phyloP scores from a whole-genome alignment of 805 yeast genomes.

The Debaryomyces hansenii region DNA sequence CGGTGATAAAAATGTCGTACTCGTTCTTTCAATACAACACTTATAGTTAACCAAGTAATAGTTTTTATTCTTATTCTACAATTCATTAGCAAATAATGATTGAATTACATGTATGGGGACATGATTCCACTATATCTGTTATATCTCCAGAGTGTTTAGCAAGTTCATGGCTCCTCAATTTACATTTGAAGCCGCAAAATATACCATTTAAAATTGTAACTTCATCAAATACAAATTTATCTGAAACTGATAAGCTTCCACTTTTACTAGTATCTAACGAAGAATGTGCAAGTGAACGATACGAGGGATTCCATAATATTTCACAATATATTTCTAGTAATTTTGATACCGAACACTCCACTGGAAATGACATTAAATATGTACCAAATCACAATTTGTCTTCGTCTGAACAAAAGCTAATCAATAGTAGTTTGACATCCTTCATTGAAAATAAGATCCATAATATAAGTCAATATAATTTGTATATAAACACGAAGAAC shows the following conservation, averaged over 20 bases:
- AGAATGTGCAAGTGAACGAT: conserved; percentile 3
- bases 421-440: conserved; percentile 46
- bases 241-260: conserved; percentile 54
- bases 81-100: conserved; percentile 10
- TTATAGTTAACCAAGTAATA: too few relatives aligned
- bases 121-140: conserved; percentile 33
- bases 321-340: background rate
- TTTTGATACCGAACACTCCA: background rate
- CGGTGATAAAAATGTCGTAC: background rate
- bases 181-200: conserved; percentile 14
- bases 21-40: too few relatives aligned
- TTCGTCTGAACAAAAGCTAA: conserved; percentile 30
- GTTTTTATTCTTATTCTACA: background rate
- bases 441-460: conserved; percentile 42
- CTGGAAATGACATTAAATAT: conserved; percentile 12
- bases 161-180: conserved; percentile 38
- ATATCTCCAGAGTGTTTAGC: conserved; percentile 57
- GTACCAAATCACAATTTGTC: conserved; percentile 48
- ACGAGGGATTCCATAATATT: conserved; percentile 20
- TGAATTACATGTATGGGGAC: conserved; percentile 59
- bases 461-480: conserved; percentile 54
- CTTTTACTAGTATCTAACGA: conserved; percentile 25
- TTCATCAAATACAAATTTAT: conserved; percentile 57
- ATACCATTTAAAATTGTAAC: conserved; percentile 40
- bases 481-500: conserved; percentile 56